Conservation (phyloP, 2,329 filamentous ascomycete species). For the Trichoderma sp. region DNA sequence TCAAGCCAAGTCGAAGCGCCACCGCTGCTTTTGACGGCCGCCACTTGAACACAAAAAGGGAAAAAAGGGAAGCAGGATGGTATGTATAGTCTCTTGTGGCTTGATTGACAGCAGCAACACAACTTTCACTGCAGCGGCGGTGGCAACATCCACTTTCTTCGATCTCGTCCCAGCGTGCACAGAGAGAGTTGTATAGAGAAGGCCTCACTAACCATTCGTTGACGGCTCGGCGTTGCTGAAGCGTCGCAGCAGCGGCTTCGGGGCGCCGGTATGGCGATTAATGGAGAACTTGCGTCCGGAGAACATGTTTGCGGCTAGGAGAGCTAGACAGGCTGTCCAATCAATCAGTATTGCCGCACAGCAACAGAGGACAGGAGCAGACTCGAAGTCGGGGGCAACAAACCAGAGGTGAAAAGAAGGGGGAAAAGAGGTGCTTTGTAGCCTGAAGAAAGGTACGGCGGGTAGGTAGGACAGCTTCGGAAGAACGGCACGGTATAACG, state of each 20-base stretch:
- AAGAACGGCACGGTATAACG: conserved; percentile 27
- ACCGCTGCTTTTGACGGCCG: conserved; percentile 16
- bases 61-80: background rate
- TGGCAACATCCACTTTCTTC: conserved; percentile 1
- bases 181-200: background rate
- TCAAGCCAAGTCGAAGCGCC: conserved; percentile 16
- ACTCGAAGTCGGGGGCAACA: background rate
- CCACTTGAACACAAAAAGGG: background rate
- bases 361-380: background rate
- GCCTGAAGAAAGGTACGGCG: background rate
- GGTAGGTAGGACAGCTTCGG: conserved; percentile 23
- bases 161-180: background rate
- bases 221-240: conserved; percentile 64
- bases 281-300: conserved; percentile 67
- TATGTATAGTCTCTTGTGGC: background rate
- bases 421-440: background rate
- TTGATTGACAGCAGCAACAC: background rate
- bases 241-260: conserved; percentile 56
- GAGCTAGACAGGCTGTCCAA: background rate
- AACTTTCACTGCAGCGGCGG: background rate
- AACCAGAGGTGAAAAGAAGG: background rate
- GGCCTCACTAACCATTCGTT: conserved; percentile 53
- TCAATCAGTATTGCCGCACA: background rate
- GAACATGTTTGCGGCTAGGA: conserved; percentile 48
- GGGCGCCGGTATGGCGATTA: conserved; percentile 66